Evolutionary conservation across 768 basidiomycete genomes (phyloP), one percentile per base, ranked within the genome.

Genomic region (Leccinum boreale): DNA sequence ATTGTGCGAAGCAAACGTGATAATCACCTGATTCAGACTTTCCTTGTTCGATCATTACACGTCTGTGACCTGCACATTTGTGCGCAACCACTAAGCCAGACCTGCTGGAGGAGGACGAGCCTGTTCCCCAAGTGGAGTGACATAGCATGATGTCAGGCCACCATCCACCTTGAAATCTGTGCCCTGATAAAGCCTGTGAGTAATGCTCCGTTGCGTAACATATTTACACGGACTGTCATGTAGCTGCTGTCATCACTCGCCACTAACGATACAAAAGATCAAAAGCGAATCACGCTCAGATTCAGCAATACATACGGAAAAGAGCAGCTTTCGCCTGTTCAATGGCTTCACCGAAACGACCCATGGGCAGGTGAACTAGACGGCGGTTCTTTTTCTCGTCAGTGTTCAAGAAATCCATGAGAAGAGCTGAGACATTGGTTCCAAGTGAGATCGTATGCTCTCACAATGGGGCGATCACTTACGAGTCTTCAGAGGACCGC

Each of bases 401-500:
- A 19, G 97, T 98, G 74, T 98, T 85, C 68, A 99, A 83, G 82
- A 96, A 99, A 74, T 98, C 89, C 97, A 99, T 99, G 28, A 99
- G 81, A 48, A 99, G 85, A 39, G 95, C 93, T 95, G 68, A n/a
- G 26, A 44, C 3, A 4, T 39, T 23, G 23, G 9, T 51, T 42
- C 26, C 24, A 35, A 17, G 17, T 56, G 6, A 52, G 53, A 2
- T 26, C 36, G 21, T 3, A 23, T 28, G 23, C 28, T 54, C 48
- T 31, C 5, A 8, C 47, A 35, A 31, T 7, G 14, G n/a, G 19
- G n/a, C 60, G 8, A 51, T 21, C 5, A 62, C 89, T 74, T 74
- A 93, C 93, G 94, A 29, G 96, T 98, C 75, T 92, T 92, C 59
- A 99, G 82, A 33, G 96, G 95, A 14, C 96, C 96, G 29, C 94